phyloP scores from a whole-genome alignment of 2,329 filamentous ascomycete species.

The Harringtonia lauricola region DNA sequence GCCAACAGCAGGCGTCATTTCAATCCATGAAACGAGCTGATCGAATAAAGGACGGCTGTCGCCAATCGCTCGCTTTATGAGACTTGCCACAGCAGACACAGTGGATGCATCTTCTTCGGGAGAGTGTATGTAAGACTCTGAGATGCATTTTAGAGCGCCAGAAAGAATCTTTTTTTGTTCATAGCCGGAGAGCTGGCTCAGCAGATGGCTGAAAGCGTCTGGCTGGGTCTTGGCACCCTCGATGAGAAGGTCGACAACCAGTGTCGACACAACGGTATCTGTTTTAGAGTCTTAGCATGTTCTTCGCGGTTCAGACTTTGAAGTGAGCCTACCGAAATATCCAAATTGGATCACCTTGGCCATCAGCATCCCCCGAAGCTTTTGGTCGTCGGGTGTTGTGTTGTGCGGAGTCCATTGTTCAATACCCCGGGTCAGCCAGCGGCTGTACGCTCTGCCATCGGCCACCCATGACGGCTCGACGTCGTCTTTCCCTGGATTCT shows the following conservation, averaged over 20 bases:
- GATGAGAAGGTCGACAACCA: conserved; percentile 23
- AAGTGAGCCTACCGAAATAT: conserved; percentile 50
- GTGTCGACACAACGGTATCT: conserved; percentile 30
- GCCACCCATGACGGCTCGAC: conserved; percentile 43
- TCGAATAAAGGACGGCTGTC: conserved; percentile 36
- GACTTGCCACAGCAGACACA: conserved; percentile 46
- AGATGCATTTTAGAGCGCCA: conserved; percentile 30
- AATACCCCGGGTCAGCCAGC: conserved; percentile 63
- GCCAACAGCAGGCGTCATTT: conserved; percentile 51
- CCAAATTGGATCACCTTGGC: conserved; percentile 58
- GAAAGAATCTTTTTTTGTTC: conserved; percentile 33
- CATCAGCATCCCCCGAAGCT: conserved; percentile 35
- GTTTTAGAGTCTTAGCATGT: no score
- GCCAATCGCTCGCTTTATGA: conserved; percentile 39
- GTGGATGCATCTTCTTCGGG: conserved; percentile 14
- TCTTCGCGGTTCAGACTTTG: no score
- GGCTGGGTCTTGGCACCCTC: conserved; percentile 2
- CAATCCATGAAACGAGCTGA: conserved; percentile 54
- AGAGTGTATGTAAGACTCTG: conserved; percentile 28
- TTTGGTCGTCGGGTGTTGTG: conserved; percentile 24
- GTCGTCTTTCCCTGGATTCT: conserved; percentile 11
- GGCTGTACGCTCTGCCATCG: conserved; percentile 51
- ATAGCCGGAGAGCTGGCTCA: conserved; percentile 24
- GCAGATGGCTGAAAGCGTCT: conserved; percentile 19
- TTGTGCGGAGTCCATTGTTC: conserved; percentile 27